phyloP scores from a whole-genome alignment of 768 basidiomycete species.

The Cyclocybe aegerita region DNA sequence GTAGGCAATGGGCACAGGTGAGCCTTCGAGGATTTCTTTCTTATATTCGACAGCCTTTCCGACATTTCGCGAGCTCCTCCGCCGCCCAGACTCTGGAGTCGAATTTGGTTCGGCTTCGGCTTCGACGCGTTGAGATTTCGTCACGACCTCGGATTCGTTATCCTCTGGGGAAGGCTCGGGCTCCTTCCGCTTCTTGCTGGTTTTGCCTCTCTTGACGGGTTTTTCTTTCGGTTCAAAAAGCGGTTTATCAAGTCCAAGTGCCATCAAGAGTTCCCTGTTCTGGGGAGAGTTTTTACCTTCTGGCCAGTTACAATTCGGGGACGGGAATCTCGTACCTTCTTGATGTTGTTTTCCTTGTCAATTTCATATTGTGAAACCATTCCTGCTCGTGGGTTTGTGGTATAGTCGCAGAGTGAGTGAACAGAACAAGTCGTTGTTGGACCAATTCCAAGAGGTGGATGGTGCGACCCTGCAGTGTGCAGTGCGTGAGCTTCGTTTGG shows the following conservation, averaged over 20 bases:
- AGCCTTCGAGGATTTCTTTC: constrained; percentile 35
- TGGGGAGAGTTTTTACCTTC: constrained; percentile 6
- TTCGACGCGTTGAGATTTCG: constrained; percentile 33
- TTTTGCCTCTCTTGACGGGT: constrained; percentile 23
- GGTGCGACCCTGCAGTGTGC: too few relatives aligned
- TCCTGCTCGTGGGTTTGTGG: too few relatives aligned
- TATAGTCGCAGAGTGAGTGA: too few relatives aligned
- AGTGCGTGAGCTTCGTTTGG: too few relatives aligned
- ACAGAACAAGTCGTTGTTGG: too few relatives aligned
- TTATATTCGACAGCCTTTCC: constrained; percentile 60
- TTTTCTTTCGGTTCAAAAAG: constrained; percentile 48
- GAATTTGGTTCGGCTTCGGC: constrained; percentile 4
- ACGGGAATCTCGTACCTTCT: constrained; percentile 16
- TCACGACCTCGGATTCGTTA: constrained; percentile 9
- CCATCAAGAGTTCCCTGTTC: constrained; percentile 44
- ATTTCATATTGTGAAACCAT: constrained; percentile 31
- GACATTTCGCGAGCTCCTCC: constrained; percentile 69
- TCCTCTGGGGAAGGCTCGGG: constrained; percentile 11
- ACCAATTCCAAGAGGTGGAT: too few relatives aligned
- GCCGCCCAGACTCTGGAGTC: constrained; percentile 28
- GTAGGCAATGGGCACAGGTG: constrained; percentile 37
- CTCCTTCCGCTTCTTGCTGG: constrained; percentile 41
- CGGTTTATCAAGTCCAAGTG: constrained; percentile 47
- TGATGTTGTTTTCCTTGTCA: constrained; percentile 16
- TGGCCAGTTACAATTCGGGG: constrained; percentile 19